Conservation (phyloP, 2,329 filamentous ascomycete species). For the Xylariaceae sp. region DNA sequence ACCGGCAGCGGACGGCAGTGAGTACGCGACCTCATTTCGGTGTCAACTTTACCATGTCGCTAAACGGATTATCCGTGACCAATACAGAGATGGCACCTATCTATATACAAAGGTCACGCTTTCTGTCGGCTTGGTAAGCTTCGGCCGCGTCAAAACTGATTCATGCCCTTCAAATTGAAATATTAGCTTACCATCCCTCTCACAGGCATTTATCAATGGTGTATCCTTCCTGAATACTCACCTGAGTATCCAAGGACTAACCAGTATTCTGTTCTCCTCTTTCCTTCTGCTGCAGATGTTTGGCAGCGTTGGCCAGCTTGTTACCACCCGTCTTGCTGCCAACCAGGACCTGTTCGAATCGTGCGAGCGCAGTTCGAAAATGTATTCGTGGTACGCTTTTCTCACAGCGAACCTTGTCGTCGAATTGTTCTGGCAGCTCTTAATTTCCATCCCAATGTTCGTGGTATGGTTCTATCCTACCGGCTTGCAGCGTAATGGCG, state of each 20-base stretch:
- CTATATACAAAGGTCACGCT: constrained; percentile 22
- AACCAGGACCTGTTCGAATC: constrained; percentile 82
- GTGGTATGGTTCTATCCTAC: constrained; percentile 28
- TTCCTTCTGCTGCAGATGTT: constrained; percentile 65
- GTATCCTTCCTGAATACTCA: constrained; percentile 77
- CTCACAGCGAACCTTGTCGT: constrained; percentile 81
- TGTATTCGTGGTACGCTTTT: constrained; percentile 84
- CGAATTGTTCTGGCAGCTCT: constrained; percentile 62
- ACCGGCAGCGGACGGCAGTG: no score
- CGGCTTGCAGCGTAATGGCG: constrained; percentile 18
- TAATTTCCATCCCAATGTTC: constrained; percentile 11
- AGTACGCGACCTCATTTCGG: background rate
- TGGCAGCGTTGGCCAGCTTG: constrained; percentile 76
- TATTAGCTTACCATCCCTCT: background rate
- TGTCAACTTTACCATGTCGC: constrained; percentile 17
- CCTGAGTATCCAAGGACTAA: constrained; percentile 74
- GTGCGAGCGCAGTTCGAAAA: constrained; percentile 79
- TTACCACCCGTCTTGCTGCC: constrained; percentile 82
- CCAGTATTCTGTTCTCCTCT: constrained; percentile 59
- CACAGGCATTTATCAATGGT: constrained; percentile 72
- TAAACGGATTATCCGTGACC: constrained; percentile 17
- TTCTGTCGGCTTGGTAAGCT: constrained; percentile 21
- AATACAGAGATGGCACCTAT: constrained; percentile 25
- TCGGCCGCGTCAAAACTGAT: no score
- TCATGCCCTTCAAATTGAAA: no score